phyloP scores from a whole-genome alignment of 2,329 filamentous ascomycete species.

The Trichoderma atrobrunneum region DNA sequence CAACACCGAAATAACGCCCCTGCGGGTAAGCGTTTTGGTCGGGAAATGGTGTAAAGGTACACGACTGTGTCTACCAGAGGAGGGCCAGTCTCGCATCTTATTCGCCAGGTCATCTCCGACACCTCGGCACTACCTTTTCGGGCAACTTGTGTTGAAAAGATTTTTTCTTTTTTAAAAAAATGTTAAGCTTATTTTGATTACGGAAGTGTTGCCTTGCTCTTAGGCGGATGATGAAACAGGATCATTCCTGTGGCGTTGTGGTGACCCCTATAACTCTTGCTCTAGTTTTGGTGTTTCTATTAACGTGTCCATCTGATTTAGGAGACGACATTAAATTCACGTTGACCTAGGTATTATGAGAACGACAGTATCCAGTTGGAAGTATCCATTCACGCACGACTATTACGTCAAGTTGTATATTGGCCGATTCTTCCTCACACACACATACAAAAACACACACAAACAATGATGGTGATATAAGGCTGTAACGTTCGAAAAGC shows the following conservation, averaged over 20 bases:
- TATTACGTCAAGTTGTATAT: not conserved
- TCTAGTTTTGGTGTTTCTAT: not conserved
- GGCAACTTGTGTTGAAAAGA: not conserved
- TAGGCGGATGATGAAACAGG: not conserved
- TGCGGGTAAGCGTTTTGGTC: slow-evolving; percentile 10
- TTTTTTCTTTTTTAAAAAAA: not conserved
- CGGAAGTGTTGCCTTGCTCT: not conserved
- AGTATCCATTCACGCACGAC: not conserved
- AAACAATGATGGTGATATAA: not conserved
- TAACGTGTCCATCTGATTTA: not conserved
- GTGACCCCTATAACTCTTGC: not conserved
- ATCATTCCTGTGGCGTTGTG: not conserved
- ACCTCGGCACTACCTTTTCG: not conserved
- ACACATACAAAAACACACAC: not conserved
- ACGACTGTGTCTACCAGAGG: not conserved
- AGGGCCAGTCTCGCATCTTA: not conserved
- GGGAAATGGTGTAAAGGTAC: not conserved
- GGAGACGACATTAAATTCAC: not conserved
- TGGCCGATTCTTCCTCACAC: not conserved
- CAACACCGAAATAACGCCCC: not conserved
- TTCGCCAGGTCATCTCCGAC: not conserved
- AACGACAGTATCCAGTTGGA: not conserved
- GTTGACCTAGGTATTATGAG: not conserved
- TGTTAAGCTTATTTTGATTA: not conserved
- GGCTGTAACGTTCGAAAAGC: not conserved